These are phyloP conservation scores for Scopulariopsis brevicaulis DNA, from an alignment of 2,329 filamentous ascomycete genomes.

Conservation along the genomic window DNA sequence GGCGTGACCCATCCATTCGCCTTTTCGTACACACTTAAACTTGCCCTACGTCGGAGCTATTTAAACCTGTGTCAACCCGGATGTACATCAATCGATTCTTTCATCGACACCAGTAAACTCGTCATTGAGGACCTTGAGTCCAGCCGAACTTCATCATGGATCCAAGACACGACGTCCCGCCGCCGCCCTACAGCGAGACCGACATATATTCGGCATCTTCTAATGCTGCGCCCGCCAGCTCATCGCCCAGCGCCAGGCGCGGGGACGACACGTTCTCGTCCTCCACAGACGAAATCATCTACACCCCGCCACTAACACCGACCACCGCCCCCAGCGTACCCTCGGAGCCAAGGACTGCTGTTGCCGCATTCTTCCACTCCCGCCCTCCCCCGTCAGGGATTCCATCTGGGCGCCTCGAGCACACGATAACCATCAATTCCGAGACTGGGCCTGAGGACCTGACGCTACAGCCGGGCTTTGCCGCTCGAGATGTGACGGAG, in stretches of 20 bases:
- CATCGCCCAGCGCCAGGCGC: constrained; percentile 7
- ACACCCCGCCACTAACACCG: constrained; percentile 40
- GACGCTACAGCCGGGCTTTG: constrained; percentile 26
- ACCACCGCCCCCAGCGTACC: constrained; percentile 16
- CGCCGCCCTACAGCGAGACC: constrained; percentile 46
- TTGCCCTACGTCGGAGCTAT: not conserved
- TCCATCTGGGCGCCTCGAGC: constrained; percentile 17
- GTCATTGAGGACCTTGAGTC: not conserved
- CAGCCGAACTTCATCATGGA: not conserved
- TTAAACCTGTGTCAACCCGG: not conserved
- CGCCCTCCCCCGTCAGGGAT: constrained; percentile 20
- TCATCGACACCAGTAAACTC: not conserved
- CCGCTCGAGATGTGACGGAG: constrained; percentile 28
- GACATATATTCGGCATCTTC: constrained; percentile 38
- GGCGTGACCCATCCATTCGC: too few species aligned
- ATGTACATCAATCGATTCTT: not conserved
- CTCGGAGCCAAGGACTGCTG: constrained; percentile 11
- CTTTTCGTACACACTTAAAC: too few species aligned
- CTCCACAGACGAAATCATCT: constrained; percentile 31
- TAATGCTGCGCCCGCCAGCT: constrained; percentile 14
- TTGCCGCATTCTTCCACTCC: constrained; percentile 30
- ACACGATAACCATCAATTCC: constrained; percentile 21
- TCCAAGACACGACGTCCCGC: constrained; percentile 25
- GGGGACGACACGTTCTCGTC: constrained; percentile 17
- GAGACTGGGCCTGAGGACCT: constrained; percentile 28